Base-by-base conservation (phyloP, 2,329 filamentous ascomycete species). In the Amesomyces nigricolor region DNA sequence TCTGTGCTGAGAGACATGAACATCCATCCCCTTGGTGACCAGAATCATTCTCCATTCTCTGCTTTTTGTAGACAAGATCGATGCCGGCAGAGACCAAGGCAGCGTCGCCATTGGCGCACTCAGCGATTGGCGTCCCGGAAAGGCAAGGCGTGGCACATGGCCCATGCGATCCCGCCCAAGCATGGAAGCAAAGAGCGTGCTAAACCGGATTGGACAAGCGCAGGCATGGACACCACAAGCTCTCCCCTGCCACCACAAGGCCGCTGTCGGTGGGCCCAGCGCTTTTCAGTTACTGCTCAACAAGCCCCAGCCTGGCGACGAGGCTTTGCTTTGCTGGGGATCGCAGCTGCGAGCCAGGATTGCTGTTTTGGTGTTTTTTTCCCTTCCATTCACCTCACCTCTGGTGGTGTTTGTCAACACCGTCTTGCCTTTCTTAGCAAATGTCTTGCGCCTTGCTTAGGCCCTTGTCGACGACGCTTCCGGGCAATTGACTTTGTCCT, bases 401-500 rank as follows among this genome's bases (percentile, higher is more conserved):
- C 47, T 38, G 46, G 26, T 30, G 35, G 45, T 45, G n/a, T 53
- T 40, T 32, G n/a, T 35, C 35, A 42, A 49, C 54, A 37, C 19
- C 54, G 14, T 46, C 37, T 9, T 9, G 32, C 32, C 32, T 35
- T 35, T 26, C 22, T 26, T 35, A 13, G 35, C 48, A 44, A 57
- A 57, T 55, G 58, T 48, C 42, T 30, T 48, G 26, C 49, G 44
- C 39, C 22, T 49, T 49, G 16, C 35, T 29, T 40, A 19, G 37
- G 50, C 47, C 29, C 38, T 49, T 40, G 47, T 50, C 54, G 54
- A 58, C 50, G n/a, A 44, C 56, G 47, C 39, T 43, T 37, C 35
- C 45, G 57, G 55, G 62, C 62, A 62, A 63, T 62, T 60, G 61
- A 55, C 47, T 58, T 62, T 62, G 61, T 61, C 58, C 58, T 52